A percentile compares a stretch with the other conserved stretches of the same genome.
Conservation (phyloP, 2,329 filamentous ascomycete species). For the Fusarium compactum region DNA sequence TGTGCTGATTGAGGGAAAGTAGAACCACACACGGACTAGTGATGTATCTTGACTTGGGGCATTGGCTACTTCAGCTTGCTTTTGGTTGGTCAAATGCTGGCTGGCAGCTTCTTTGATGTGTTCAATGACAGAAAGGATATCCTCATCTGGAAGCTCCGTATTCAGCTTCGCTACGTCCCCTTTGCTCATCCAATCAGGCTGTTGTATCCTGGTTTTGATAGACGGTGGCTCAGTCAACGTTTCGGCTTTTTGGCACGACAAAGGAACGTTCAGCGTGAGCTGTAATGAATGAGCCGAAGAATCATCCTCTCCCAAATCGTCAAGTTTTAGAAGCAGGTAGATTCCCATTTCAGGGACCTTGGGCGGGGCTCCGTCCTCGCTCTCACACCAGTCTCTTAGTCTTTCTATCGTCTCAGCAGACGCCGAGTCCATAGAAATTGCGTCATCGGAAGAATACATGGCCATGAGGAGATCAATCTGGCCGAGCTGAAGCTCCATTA, state of each 20-base stretch:
- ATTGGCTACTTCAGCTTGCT: slow-evolving; percentile 2
- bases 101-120: slow-evolving; percentile 55
- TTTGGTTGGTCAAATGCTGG: slow-evolving; percentile 46
- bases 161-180: slow-evolving; percentile 57
- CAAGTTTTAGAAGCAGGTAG: slow-evolving; percentile 46
- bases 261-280: slow-evolving; percentile 53
- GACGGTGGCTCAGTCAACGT: slow-evolving; percentile 54
- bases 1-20: slow-evolving; percentile 71
- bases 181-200: slow-evolving; percentile 65
- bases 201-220: slow-evolving; percentile 58
- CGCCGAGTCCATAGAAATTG: slow-evolving; percentile 47
- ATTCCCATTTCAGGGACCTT: slow-evolving; percentile 26
- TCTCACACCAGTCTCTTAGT: slow-evolving; percentile 44
- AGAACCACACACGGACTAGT: slow-evolving; percentile 70
- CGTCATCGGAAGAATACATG: slow-evolving; percentile 61
- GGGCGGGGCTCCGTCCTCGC: slow-evolving; percentile 9
- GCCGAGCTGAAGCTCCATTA: slow-evolving; percentile 61
- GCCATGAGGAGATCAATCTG: slow-evolving; percentile 64
- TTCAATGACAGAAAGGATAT: slow-evolving; percentile 61
- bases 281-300: slow-evolving; percentile 39
- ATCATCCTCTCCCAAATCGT: slow-evolving; percentile 30
- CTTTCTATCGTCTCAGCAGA: slow-evolving; percentile 31
- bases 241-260: slow-evolving; percentile 33
- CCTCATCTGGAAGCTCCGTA: slow-evolving; percentile 56
- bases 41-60: slow-evolving; percentile 27